Conservation (phyloP, 768 basidiomycete genomes). For the Amanita muscaria region DNA sequence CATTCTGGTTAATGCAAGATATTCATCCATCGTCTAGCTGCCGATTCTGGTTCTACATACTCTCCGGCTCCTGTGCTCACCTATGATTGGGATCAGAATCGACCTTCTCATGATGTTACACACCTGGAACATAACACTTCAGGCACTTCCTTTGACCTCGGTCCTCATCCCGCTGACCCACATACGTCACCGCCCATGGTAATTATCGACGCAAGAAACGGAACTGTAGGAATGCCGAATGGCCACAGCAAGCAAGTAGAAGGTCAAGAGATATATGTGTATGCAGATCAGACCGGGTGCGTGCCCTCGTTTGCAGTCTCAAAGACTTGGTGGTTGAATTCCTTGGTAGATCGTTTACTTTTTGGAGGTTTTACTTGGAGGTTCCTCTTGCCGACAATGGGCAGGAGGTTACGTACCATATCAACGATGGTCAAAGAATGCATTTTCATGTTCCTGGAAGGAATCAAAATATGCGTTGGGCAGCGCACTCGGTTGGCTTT, state of each 20-base stretch:
- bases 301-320: conserved; percentile 14
- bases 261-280: conserved; percentile 71
- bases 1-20: too few relatives aligned
- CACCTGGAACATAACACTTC: conserved; percentile 6
- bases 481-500: conserved; percentile 67
- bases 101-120: conserved; percentile 10
- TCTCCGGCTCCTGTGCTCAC: conserved; percentile 63
- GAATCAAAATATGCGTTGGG: conserved; percentile 84
- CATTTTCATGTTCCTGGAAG: conserved; percentile 79
- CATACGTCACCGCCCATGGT: conserved; percentile 35
- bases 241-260: conserved; percentile 32
- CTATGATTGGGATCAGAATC: conserved; percentile 67
- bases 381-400: conserved; percentile 66
- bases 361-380: conserved; percentile 88
- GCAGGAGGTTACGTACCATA: conserved; percentile 69
- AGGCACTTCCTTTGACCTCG: conserved; percentile 43
- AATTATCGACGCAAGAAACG: conserved; percentile 12
- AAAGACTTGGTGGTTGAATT: neutral
- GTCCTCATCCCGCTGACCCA: conserved; percentile 70
- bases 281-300: conserved; percentile 47
- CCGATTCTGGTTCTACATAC: conserved; percentile 72
- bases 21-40: conserved; percentile 34
- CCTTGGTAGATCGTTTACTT: conserved; percentile 65
- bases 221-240: conserved; percentile 22
- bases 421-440: conserved; percentile 73